Base-by-base conservation (phyloP, 2,329 filamentous ascomycete genomes). In the Xylaria multiplex region DNA sequence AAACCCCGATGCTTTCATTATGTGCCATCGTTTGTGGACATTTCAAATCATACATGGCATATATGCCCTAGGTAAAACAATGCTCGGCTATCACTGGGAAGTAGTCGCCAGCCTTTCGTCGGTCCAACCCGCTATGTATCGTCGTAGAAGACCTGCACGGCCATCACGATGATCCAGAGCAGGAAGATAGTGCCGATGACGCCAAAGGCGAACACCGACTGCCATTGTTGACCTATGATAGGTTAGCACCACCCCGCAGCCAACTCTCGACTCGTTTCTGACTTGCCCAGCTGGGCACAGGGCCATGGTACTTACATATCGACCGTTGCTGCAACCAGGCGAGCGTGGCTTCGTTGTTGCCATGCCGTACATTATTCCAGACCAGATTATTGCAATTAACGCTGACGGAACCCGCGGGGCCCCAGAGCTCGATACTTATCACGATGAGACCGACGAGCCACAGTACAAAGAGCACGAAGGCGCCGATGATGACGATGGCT, bases 131-230 rank as follows among this genome's bases (percentile, higher is more conserved):
- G 24, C 59, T 59, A 72, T 3, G 63, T 62, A 22, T 71, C 70
- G 32, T 74, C 73, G 40, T 75, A 84, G 79, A 88, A 90, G 9
- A 90, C 88, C 69, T 89, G 87, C 71, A 88, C 87, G 11, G 87
- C 85, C 84, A 90, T 90, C 68, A 90, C 80, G 82, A 90, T 89
- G 72, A 90, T 86, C 88, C 88, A 90, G n/a, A 90, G 74, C 65
- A 90, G 75, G 69, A 90, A 90, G 1, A 89, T 78, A 19, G 78
- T 80, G 0, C 88, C 88, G 1, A 88, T 84, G 27, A 91, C 76
- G 19, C 83, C 83, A 75, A 91, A 88, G 0, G 87, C 84, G 77
- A 90, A 91, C 1, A 86, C 86, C 1, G 89, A 83, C 71, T 88
- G 85, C 89, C 89, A 91, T 49, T 83, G 83, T 77, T 88, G 86